Evolutionary conservation across 2,329 filamentous ascomycete genomes (phyloP).

Genomic region (Scedosporium minutisporum): DNA sequence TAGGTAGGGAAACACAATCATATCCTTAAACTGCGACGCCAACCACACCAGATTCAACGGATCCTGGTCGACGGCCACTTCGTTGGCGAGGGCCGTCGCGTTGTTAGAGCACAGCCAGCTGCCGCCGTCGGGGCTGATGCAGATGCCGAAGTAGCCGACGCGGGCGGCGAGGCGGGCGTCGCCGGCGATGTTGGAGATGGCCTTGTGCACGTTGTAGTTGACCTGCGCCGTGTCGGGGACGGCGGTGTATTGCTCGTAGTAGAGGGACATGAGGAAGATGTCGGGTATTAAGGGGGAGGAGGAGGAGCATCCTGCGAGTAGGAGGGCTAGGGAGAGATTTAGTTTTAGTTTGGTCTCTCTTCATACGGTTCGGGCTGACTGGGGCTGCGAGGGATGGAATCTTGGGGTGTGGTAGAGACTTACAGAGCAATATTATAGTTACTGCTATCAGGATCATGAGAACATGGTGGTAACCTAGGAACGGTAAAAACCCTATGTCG

Average conservation of each 20-base stretch:
- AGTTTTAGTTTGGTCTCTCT: no score
- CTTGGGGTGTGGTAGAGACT: conserved; percentile 27
- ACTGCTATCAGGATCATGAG: conserved; percentile 95
- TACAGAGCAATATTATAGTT: conserved; percentile 90
- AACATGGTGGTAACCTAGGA: conserved; percentile 71
- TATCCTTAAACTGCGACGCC: conserved; percentile 93
- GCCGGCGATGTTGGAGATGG: conserved; percentile 84
- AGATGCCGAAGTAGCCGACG: conserved; percentile 97
- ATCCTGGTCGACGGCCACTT: conserved; percentile 84
- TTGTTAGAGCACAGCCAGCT: conserved; percentile 96
- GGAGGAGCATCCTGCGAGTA: conserved; percentile 92
- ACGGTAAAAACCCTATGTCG: conserved; percentile 48
- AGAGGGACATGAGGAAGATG: conserved; percentile 97
- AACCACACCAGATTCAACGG: conserved; percentile 97
- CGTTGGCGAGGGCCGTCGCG: conserved; percentile 81
- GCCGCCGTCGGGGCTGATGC: conserved; percentile 82
- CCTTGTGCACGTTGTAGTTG: conserved; percentile 74
- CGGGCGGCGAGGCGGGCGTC: conserved; percentile 76
- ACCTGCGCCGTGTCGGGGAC: conserved; percentile 79
- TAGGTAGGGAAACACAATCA: conserved; percentile 94
- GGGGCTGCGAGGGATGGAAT: no score
- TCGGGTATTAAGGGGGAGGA: conserved; percentile 89
- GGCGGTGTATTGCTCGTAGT: conserved; percentile 82
- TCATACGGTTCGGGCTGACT: no score
- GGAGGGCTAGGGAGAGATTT: conserved; percentile 51